A percentile compares a stretch with the other conserved stretches of the same genome.
Conservation (phyloP, 2,329 filamentous ascomycete species). For the Byssoonygena ceratinophila region DNA sequence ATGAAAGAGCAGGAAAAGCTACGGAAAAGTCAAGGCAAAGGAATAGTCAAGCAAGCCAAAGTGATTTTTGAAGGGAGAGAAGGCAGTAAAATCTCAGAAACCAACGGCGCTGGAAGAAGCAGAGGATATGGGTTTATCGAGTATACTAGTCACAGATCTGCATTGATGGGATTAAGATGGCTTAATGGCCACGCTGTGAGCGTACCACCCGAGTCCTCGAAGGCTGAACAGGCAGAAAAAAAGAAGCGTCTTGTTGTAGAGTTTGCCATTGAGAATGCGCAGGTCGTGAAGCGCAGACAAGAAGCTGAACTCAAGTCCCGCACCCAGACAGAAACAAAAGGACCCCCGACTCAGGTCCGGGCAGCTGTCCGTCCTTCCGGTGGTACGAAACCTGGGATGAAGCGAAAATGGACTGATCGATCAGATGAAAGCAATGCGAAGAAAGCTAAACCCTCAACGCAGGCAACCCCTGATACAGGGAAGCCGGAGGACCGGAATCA, state of each 20-base stretch:
- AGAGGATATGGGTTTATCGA: conserved; percentile 96
- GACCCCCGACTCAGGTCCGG: not conserved
- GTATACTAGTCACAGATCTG: conserved; percentile 85
- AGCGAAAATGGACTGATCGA: conserved; percentile 26
- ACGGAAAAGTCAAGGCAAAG: conserved; percentile 72
- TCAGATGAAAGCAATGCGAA: not conserved
- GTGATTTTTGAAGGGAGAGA: conserved; percentile 83
- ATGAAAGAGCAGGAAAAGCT: conserved; percentile 70
- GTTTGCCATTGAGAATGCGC: conserved; percentile 95
- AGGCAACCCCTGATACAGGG: conserved; percentile 12
- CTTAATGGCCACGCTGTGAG: conserved; percentile 64
- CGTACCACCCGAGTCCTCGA: conserved; percentile 20
- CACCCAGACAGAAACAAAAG: conserved; percentile 20
- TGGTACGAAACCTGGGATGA: conserved; percentile 19
- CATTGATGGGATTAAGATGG: conserved; percentile 88
- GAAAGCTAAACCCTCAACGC: conserved; percentile 16
- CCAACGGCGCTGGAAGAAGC: conserved; percentile 66
- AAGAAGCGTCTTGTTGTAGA: conserved; percentile 86
- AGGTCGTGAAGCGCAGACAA: conserved; percentile 73
- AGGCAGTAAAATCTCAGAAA: conserved; percentile 72
- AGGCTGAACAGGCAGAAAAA: conserved; percentile 29
- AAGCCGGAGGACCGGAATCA: conserved; percentile 40
- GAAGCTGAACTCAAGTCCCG: conserved; percentile 51
- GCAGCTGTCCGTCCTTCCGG: not conserved
- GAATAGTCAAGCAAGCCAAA: conserved; percentile 84